Evolutionary conservation across 345 rosid genomes (phyloP).

Genomic region (Eucalyptus shirleyi): DNA sequence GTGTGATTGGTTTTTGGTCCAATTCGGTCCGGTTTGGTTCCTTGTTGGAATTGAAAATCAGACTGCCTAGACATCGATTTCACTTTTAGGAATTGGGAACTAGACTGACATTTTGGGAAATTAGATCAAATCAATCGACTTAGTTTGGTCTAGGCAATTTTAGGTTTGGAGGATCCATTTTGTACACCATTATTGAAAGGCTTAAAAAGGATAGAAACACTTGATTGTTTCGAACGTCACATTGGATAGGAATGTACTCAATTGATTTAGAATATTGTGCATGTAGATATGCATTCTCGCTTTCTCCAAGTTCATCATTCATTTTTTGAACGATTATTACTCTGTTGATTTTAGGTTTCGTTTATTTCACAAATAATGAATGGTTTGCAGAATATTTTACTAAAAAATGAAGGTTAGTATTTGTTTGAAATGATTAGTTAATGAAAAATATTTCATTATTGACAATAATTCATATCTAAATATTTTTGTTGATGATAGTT

Average conservation of each 20-base stretch:
- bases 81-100: too few species aligned
- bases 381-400: not conserved
- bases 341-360: not conserved
- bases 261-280: not conserved
- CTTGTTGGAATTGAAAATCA: too few species aligned
- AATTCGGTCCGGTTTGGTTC: too few species aligned
- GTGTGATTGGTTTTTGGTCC: too few species aligned
- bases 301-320: not conserved
- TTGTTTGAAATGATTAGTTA: not conserved
- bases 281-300: not conserved
- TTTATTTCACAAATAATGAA: fast-evolving
- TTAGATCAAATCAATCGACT: fast-evolving
- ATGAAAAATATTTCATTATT: not conserved
- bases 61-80: fast-evolving
- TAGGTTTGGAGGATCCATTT: too few species aligned
- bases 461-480: not conserved
- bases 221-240: not conserved
- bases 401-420: not conserved
- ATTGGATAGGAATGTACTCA: not conserved
- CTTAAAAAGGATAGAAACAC: not conserved
- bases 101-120: too few species aligned
- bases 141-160: fast-evolving
- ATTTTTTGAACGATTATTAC: not conserved
- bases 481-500: not conserved
- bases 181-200: too few species aligned